Evolutionary conservation across 257 asterid genomes (phyloP).

Genomic region (Nicotiana undulata): DNA sequence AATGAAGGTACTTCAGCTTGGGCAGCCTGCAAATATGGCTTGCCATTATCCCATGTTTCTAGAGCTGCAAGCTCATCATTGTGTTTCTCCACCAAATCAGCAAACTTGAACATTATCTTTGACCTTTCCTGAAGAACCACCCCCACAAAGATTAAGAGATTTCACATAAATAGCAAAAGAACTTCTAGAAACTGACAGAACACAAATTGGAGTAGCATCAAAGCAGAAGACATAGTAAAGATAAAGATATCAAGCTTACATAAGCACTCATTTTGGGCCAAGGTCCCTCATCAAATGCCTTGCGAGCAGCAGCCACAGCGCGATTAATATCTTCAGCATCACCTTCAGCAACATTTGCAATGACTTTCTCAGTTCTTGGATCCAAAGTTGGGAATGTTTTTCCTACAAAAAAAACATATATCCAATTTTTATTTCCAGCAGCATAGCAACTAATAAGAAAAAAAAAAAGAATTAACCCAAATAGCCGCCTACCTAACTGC

Average conservation of each 20-base stretch:
- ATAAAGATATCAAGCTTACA: conserved; percentile 19
- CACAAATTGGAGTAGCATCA: neutral
- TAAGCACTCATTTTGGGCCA: conserved; percentile 87
- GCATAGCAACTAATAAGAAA: neutral
- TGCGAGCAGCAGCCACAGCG: conserved; percentile 74
- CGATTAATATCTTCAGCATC: conserved; percentile 62
- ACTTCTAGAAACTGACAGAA: neutral
- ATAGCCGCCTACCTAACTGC: too few species aligned
- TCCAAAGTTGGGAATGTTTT: conserved; percentile 74
- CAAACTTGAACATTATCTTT: conserved; percentile 45
- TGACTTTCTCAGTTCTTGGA: conserved; percentile 68
- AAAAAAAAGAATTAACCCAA: too few species aligned
- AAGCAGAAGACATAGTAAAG: neutral
- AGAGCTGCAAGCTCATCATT: conserved; percentile 57
- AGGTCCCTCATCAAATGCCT: conserved; percentile 84
- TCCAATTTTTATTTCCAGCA: neutral
- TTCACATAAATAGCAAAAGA: neutral
- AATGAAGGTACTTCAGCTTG: conserved; percentile 42
- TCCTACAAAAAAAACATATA: conserved; percentile 26
- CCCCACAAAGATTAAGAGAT: neutral
- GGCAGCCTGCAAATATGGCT: conserved; percentile 63
- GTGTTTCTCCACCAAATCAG: conserved; percentile 61
- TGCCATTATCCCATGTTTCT: conserved; percentile 80
- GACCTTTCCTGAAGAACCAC: conserved; percentile 49
- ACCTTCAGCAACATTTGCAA: conserved; percentile 69